These are phyloP conservation scores for Ceratocystis lukuohia DNA, from an alignment of 2,329 filamentous ascomycete genomes.

Conservation along the genomic window DNA sequence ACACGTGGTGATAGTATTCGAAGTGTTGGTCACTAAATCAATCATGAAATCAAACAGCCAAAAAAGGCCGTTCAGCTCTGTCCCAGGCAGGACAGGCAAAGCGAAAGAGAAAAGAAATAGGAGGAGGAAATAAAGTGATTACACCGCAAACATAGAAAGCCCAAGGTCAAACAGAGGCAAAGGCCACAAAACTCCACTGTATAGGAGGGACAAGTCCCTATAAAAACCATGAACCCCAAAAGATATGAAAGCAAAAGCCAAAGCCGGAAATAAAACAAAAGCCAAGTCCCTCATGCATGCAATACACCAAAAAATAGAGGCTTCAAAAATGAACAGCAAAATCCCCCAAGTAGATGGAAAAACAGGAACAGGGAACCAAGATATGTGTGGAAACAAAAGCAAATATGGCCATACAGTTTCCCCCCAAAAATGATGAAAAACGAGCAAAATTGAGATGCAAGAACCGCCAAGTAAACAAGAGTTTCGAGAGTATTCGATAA, in stretches of 20 bases:
- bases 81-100: background rate
- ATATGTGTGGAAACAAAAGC: slow-evolving; percentile 5
- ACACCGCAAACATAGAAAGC: background rate
- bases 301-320: slow-evolving; percentile 10
- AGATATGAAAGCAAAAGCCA: slow-evolving; percentile 1
- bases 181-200: slow-evolving; percentile 12
- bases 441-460: slow-evolving; percentile 8
- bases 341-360: slow-evolving; percentile 3
- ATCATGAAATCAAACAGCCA: background rate
- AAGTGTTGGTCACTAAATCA: background rate
- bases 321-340: slow-evolving; percentile 6
- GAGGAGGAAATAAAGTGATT: background rate
- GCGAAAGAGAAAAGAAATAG: background rate
- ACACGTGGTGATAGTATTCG: background rate
- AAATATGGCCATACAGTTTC: slow-evolving; percentile 4
- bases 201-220: slow-evolving; percentile 14
- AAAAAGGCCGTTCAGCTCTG: background rate
- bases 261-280: slow-evolving; percentile 5
- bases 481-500: background rate
- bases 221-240: slow-evolving; percentile 10
- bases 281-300: slow-evolving; percentile 16
- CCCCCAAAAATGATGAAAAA: slow-evolving; percentile 7
- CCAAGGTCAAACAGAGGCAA: background rate
- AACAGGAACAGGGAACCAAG: background rate
- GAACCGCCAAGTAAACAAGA: background rate